Evolutionary conservation across 2,329 filamentous ascomycete genomes (phyloP).

Genomic region (Clathrospora elynae): DNA sequence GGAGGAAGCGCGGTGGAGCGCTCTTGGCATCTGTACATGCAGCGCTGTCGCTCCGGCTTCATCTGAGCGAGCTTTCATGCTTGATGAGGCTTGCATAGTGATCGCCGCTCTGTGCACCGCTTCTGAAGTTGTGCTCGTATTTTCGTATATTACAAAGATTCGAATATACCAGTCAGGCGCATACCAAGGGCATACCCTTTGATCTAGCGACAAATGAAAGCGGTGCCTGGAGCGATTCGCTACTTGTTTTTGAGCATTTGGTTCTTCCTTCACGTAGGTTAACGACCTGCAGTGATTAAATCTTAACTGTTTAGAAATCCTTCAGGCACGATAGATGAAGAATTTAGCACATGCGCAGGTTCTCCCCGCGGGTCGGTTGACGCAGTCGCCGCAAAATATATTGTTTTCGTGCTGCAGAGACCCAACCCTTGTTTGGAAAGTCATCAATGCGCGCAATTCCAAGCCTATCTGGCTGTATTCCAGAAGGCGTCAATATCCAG

Average conservation of each 20-base stretch:
- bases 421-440: conserved; percentile 6
- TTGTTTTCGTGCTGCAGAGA: conserved; percentile 14
- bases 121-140: conserved; percentile 6
- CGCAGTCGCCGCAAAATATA: conserved; percentile 6
- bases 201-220: no score
- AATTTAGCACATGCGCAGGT: no score
- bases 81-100: conserved; percentile 14
- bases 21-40: conserved; percentile 21
- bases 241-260: no score
- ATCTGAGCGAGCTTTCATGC: conserved; percentile 17
- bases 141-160: conserved; percentile 5
- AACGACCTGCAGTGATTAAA: no score
- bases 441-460: conserved; percentile 10
- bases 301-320: no score
- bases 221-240: no score
- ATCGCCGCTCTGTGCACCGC: conserved; percentile 6
- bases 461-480: conserved; percentile 23
- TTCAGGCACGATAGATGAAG: no score
- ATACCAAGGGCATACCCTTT: no score
- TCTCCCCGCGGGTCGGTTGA: no score
- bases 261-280: no score
- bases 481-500: conserved; percentile 14
- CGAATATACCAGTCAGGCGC: no score
- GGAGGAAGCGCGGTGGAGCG: conserved; percentile 16
- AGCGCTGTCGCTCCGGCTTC: conserved; percentile 13